Conservation (phyloP, 805 yeast species). For the Starmerella apis region DNA sequence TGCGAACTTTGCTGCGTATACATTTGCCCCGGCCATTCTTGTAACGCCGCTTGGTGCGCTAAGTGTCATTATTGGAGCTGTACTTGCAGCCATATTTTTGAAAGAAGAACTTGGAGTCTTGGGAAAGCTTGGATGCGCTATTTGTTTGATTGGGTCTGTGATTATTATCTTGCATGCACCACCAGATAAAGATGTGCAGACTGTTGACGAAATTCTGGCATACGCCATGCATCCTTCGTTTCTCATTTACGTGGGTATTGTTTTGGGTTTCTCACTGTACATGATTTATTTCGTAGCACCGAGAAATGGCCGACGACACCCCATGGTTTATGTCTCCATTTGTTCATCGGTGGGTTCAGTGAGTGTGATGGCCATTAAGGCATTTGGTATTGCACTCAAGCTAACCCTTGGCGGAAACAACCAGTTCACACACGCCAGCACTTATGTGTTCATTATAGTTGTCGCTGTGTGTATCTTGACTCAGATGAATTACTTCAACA, state of each 20-base stretch:
- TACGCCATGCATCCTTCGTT: constrained; percentile 72
- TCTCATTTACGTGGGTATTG: constrained; percentile 51
- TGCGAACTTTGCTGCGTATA: constrained; percentile 89
- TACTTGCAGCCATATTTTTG: constrained; percentile 71
- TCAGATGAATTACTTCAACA: constrained; percentile 89
- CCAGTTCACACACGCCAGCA: constrained; percentile 75
- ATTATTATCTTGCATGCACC: constrained; percentile 88
- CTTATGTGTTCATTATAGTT: constrained; percentile 65
- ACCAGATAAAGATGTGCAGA: constrained; percentile 77
- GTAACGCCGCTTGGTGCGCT: constrained; percentile 90
- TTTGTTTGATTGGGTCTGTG: constrained; percentile 77
- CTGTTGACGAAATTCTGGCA: constrained; percentile 75
- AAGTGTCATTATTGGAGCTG: constrained; percentile 84
- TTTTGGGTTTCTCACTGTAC: constrained; percentile 56
- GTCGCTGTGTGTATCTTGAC: constrained; percentile 75
- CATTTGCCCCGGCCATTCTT: constrained; percentile 86
- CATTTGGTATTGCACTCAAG: constrained; percentile 84
- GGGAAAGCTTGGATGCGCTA: constrained; percentile 89
- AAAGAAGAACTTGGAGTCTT: constrained; percentile 78
- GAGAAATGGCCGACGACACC: constrained; percentile 63
- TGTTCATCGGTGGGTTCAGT: constrained; percentile 86
- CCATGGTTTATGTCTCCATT: constrained; percentile 80
- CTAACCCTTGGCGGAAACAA: constrained; percentile 75
- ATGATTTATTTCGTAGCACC: constrained; percentile 83
- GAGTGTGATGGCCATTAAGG: constrained; percentile 84